Base-by-base conservation (phyloP, 306 rosid species). In the cucumber (Cucumis sativus) region DNA sequence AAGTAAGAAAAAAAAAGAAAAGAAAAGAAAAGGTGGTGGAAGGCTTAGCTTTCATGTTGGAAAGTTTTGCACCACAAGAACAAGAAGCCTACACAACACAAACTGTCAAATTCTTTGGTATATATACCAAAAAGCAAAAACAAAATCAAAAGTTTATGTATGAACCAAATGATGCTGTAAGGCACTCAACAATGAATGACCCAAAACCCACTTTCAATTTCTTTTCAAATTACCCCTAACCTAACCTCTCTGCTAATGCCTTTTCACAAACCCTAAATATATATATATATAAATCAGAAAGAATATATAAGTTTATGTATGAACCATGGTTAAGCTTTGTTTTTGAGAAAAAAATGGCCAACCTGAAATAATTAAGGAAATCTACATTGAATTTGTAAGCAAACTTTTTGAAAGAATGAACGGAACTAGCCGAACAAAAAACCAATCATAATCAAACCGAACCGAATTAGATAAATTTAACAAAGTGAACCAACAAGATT, bases 101-200 rank as follows among this genome's bases (percentile, higher is more conserved):
- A 68, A 43, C 71, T 33, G 54, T 67, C 75, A 68, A 40, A 40
- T 43, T 69, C 56, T 69, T 69, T 69, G 75, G 55, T 68, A 68
- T 68, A 68, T 35, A 67, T 40, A 41, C 55, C 54, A 40, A 68
- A 68, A 68, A 23, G n/a, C 9, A 35, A 35, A 25, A 67, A 23
- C 20, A 62, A 62, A 33, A 62, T 62, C 6, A 58, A 62, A 67
- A 67, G 54, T 16, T 4, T 9, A 20, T 65, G 11, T 52, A 16
- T 52, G 25, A 52, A 41, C 1, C 17, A 30, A 35, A 41, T 69
- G 74, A 40, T 67, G 74, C 51, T 69, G 56, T 43, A 43, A 69
- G 51, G 57, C 75, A 69, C 75, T 69, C 8, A 12, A 47, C 30
- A 28, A 28, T 28, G 16, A 12, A 47, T 5, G 45, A 69, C 20